A percentile compares a stretch with the other conserved stretches of the same genome.
Evolutionary conservation across 768 basidiomycete species (phyloP).

Genomic region (Suillus variegatus): DNA sequence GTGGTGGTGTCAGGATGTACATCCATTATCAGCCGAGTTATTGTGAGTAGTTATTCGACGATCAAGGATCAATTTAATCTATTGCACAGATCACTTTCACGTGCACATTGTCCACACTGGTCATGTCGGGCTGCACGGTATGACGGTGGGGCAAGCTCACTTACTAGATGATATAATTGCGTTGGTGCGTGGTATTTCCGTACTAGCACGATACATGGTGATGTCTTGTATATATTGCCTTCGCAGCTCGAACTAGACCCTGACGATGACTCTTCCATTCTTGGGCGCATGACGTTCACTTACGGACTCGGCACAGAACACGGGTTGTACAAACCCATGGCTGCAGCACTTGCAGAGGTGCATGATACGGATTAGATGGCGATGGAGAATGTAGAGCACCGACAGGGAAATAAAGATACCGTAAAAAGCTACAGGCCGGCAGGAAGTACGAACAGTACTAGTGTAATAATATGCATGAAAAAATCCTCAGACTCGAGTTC

Average conservation of each 20-base stretch:
- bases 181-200: constrained; percentile 48
- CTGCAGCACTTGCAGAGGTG: constrained; percentile 33
- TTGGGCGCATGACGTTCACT: constrained; percentile 74
- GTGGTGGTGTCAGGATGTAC: constrained; percentile 71
- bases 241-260: constrained; percentile 6
- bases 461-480: neutral
- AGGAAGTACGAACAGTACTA: neutral
- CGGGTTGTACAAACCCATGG: constrained; percentile 56
- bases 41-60: constrained; percentile 53
- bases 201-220: too few species aligned
- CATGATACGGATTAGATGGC: neutral
- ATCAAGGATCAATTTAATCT: neutral
- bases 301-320: constrained; percentile 86
- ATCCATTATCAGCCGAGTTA: constrained; percentile 97
- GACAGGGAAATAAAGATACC: neutral
- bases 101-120: constrained; percentile 88
- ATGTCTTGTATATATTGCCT: neutral
- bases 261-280: constrained; percentile 48
- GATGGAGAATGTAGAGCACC: neutral
- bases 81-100: constrained; percentile 83
- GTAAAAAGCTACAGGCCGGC: neutral
- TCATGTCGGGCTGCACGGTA: constrained; percentile 57
- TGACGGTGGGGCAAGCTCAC: constrained; percentile 89
- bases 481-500: neutral
- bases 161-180: constrained; percentile 91